Percentiles rank a stretch among this genome's conserved stretches.
Evolutionary conservation across 169 alveolate genomes (phyloP).

Genomic region (Cryptosporidium canis): DNA sequence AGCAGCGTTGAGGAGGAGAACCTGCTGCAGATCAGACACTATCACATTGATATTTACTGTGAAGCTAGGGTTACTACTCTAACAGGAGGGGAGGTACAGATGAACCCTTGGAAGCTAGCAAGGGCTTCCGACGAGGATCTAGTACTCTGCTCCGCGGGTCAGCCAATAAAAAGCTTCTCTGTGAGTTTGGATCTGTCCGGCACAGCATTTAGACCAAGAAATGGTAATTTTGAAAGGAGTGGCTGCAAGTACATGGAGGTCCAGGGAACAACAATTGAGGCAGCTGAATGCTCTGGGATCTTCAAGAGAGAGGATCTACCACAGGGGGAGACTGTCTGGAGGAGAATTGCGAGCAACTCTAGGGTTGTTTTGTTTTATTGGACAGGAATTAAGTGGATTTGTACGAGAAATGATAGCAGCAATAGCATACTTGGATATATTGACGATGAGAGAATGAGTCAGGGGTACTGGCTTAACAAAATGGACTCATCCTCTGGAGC

Average conservation of each 20-base stretch:
- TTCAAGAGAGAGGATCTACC: slow-evolving; percentile 5
- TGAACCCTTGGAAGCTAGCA: neutral
- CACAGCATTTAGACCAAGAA: slow-evolving; percentile 26
- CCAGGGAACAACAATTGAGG: slow-evolving; percentile 55
- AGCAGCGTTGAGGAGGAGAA: neutral
- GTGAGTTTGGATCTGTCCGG: slow-evolving; percentile 2
- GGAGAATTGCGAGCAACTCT: slow-evolving; percentile 34
- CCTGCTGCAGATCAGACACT: neutral
- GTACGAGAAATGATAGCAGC: slow-evolving; percentile 60
- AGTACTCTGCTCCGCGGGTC: neutral
- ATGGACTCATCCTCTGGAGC: slow-evolving; percentile 39
- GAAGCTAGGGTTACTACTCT: slow-evolving; percentile 12
- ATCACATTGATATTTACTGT: slow-evolving; percentile 43
- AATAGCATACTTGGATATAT: slow-evolving; percentile 51
- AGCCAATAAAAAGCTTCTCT: slow-evolving; percentile 34
- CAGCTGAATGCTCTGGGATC: slow-evolving; percentile 54
- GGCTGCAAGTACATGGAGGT: slow-evolving; percentile 40
- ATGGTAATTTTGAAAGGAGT: neutral
- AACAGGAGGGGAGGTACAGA: neutral
- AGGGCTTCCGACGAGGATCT: slow-evolving; percentile 19
- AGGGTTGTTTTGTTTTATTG: slow-evolving; percentile 44
- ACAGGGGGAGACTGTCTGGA: slow-evolving; percentile 16
- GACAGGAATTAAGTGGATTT: slow-evolving; percentile 67
- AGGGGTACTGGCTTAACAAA: slow-evolving; percentile 58
- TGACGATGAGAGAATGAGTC: slow-evolving; percentile 19